Base-by-base conservation (phyloP, 164 flowering plant species). In the Nymphaea colorata region DNA sequence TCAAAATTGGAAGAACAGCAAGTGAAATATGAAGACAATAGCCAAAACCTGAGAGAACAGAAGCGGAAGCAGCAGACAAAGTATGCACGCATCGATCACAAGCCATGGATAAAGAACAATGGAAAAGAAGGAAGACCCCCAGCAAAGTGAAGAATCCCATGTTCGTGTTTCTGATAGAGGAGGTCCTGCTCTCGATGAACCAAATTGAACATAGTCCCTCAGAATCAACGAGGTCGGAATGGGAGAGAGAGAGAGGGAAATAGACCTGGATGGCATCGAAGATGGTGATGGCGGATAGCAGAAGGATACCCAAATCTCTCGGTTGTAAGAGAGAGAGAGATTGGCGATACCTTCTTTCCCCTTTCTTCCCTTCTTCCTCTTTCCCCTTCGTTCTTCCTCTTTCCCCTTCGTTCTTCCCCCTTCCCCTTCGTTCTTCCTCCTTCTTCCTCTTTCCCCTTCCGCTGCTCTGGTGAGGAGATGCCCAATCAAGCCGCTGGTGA, bases 1-100 rank as follows among this genome's bases (percentile, higher is more conserved):
- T 45, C 64, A 69, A 72, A 3, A 61, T 42, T 61, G 8, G 4
- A 4, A 60, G 69, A 25, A 10, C 14, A 7, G 6, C 3, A 68
- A 16, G 36, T 25, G 36, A 43, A 68, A 3, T 41, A 68, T 68
- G 43, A 3, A 36, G n/a, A 8, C 16, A 18, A 17, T 3, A 6
- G n/a, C 7, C n/a, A 41, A 73, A 41, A 72, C 74, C 66, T 44
- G 82, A 78, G 66, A 88, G 86, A 2, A 88, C 71, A 42, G 84
- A 73, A 64, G 81, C 80, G 11, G 73, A 76, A 65, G 90, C 82
- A 70, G 80, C 96, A 67, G 83, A 88, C 67, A 83, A 59, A 74
- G 80, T 85, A 71, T 85, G 89, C 43, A 86, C 76, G 44, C 98
- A 93, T 53, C 92, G 84, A 79, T 86, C 96, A 71, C 98, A 90